phyloP scores from a whole-genome alignment of 2,329 filamentous ascomycete genomes.

The Fusarium brachygibbosum region DNA sequence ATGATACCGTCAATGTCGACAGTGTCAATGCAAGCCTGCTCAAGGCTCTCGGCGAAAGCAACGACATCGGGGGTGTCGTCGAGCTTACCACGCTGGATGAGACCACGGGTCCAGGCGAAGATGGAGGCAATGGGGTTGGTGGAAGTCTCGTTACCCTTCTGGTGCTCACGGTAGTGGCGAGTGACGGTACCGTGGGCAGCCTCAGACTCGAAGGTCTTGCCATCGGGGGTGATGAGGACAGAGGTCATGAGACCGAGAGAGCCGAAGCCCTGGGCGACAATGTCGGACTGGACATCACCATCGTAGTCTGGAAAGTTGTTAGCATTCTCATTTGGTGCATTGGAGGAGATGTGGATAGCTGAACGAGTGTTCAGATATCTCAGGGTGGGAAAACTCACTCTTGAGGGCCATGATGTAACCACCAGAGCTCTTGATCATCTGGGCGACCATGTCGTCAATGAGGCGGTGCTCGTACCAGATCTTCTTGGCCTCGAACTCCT shows the following conservation, averaged over 20 bases:
- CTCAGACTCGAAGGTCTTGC: slow-evolving; percentile 97
- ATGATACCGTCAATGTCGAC: slow-evolving; percentile 96
- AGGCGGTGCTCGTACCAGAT: slow-evolving; percentile 99
- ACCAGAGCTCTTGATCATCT: slow-evolving; percentile 99
- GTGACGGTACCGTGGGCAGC: slow-evolving; percentile 98
- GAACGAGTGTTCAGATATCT: slow-evolving; percentile 23
- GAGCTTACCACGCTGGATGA: slow-evolving; percentile 92
- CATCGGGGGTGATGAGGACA: slow-evolving; percentile 94
- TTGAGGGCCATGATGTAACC: slow-evolving; percentile 98
- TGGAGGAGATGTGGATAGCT: neutral
- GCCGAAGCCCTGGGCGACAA: slow-evolving; percentile 97
- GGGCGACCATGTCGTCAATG: slow-evolving; percentile 99
- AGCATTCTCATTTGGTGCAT: slow-evolving; percentile 18
- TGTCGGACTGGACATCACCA: slow-evolving; percentile 98
- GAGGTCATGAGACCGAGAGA: slow-evolving; percentile 99
- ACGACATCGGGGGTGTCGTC: slow-evolving; percentile 94
- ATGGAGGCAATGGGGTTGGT: slow-evolving; percentile 99
- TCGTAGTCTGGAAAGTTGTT: slow-evolving; percentile 81
- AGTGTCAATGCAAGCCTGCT: slow-evolving; percentile 93
- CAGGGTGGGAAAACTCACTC: slow-evolving; percentile 71
- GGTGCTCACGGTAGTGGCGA: slow-evolving; percentile 98
- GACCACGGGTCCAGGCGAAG: slow-evolving; percentile 97
- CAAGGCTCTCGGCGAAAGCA: slow-evolving; percentile 89
- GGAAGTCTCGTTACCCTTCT: slow-evolving; percentile 96
- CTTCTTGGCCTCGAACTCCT: slow-evolving; percentile 87